Percentiles rank a stretch among this genome's conserved stretches.
phyloP scores from a whole-genome alignment of 1,284 basidiomycete genomes.

The Ceratobasidium theobromae region DNA sequence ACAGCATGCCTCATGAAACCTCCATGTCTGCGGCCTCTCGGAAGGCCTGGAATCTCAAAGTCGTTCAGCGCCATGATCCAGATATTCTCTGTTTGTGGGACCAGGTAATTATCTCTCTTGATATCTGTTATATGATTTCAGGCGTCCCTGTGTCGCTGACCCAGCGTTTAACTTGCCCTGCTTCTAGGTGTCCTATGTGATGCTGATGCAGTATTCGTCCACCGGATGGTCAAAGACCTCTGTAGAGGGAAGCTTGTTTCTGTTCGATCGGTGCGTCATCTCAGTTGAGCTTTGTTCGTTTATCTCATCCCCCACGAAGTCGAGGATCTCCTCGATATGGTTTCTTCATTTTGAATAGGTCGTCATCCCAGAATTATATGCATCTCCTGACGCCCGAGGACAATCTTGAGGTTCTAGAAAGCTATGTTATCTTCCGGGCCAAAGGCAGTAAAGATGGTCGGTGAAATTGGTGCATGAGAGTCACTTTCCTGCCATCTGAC shows the following conservation, averaged over 20 bases:
- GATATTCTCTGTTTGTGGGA: conserved; percentile 78
- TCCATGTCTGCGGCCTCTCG: conserved; percentile 45
- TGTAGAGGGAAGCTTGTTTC: conserved; percentile 85
- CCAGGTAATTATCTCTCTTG: conserved; percentile 53
- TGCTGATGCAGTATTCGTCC: conserved; percentile 31
- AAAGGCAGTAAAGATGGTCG: conserved; percentile 28
- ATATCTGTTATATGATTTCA: not conserved
- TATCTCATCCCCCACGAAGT: conserved; percentile 11
- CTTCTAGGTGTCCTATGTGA: conserved; percentile 65
- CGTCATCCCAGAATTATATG: conserved; percentile 81
- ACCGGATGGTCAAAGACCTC: conserved; percentile 74
- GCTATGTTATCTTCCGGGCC: conserved; percentile 69
- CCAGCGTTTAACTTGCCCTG: conserved; percentile 44
- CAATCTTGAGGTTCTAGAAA: conserved; percentile 58
- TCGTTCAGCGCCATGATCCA: conserved; percentile 77
- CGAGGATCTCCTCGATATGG: conserved; percentile 67
- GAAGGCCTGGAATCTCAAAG: conserved; percentile 68
- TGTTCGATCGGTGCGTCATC: conserved; percentile 73
- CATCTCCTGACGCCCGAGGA: conserved; percentile 78
- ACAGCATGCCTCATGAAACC: conserved; percentile 56
- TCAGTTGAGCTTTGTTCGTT: not conserved
- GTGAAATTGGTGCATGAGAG: not conserved
- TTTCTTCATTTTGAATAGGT: conserved; percentile 83
- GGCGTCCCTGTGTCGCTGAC: not conserved
- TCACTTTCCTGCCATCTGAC: not conserved